Evolutionary conservation across 1,139 yeast species (phyloP), one percentile per base, ranked within the genome.

Genomic region (Ashbya aceris): DNA sequence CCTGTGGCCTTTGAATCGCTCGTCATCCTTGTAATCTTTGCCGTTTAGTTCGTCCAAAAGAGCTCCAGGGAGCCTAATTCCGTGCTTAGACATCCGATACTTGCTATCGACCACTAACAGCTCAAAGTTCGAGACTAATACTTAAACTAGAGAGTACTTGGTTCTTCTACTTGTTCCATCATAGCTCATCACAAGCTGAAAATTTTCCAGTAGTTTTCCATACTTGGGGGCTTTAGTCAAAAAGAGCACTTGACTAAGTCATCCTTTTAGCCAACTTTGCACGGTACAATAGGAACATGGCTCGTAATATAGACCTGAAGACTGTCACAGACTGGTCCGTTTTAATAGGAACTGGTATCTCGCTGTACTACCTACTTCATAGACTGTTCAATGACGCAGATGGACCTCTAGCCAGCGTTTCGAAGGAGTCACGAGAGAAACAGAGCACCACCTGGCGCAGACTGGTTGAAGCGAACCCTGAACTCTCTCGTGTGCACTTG

Each of bases 301-400:
- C 60, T 10, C 53, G 71, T 56, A 70, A 70, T 59, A 49, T 77
- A 51, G 81, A 77, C 57, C 58, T 77, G 38, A 77, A 77, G 58
- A 57, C 74, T 7, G 49, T 77, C 26, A 72, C 84, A 1, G 95
- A 85, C 53, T 62, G 83, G 11, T 80, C 84, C 35, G 73, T 84
- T 45, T 70, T 85, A 43, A 69, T 86, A 2, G 95, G 95, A 10
- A 89, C 95, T 1, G 81, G 89, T n/a, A 69, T 83, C 30, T 82
- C 94, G 1, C 74, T 83, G 49, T 85, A 83, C 60, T 85, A 83
- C 57, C 66, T 84, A 53, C 58, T 83, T 42, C 76, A 73, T 49
- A 77, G 76, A 40, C 65, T 83, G 27, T 55, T 79, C 40, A 73
- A 69, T 38, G 64, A 54, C 33, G 50, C 50, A 44, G 84, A 78